Evolutionary conservation across 1,284 basidiomycete species (phyloP), one percentile per base, ranked within the genome.

Genomic region (Sporisorium iseilematis-ciliati): DNA sequence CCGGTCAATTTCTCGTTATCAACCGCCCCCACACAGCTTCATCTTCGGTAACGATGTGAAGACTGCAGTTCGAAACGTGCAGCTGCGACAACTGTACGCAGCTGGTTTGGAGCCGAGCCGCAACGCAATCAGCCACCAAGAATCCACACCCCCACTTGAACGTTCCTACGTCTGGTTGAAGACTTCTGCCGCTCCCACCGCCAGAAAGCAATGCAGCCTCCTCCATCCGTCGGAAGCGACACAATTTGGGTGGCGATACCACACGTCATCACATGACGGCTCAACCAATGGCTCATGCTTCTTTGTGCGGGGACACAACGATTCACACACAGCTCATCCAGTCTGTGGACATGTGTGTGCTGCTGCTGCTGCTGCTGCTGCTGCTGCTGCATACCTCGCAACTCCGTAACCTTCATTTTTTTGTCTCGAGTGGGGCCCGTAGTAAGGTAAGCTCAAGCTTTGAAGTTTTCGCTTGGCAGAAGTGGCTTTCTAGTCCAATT

Each of bases 31-130:
- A n/a, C 41, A 42, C n/a, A 18, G 41, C 41, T 42, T 42, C 35
- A 38, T 38, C 35, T 16, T 38, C 14, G 35, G 35, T 38, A 46
- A n/a, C 26, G 26, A 8, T 33, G 31, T 21, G 11, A 14, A 35
- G 31, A n/a, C 33, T 12, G 16, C 8, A 29, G 14, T 4, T 6
- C 46, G 10, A 29, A 5, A 25, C 4, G 46, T 26, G 11, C 23
- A 49, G 16, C 26, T 4, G 21, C 45, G 11, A 8, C 5, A 23
- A 3, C 6, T 1, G 31, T 12, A 5, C n/a, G 18, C 29, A 21
- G 31, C 25, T 26, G 25, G 26, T 53, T 53, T 65, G 43, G 25
- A 58, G 29, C 56, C 62, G 62, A 58, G 38, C 62, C 56, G 62
- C 51, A 65, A 53, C 56, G n/a, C 7, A 53, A 35, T 41, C 49